Evolutionary conservation across 208 protist genomes (phyloP).

Genomic region (Acanthamoeba sp.): DNA sequence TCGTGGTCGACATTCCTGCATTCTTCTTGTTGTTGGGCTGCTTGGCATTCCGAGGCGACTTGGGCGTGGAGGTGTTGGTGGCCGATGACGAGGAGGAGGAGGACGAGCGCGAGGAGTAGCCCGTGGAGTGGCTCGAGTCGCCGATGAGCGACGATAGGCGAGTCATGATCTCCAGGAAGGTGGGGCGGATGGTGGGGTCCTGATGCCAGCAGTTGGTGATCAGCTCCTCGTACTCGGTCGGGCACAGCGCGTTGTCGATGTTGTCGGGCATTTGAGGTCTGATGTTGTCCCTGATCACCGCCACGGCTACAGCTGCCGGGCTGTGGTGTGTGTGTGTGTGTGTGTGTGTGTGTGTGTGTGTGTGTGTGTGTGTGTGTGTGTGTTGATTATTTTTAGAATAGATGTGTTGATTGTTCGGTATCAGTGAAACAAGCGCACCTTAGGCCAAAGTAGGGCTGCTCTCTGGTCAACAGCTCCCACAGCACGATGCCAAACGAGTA

Average conservation of each 20-base stretch:
- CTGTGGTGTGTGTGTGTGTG: too few relatives aligned
- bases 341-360: too few relatives aligned
- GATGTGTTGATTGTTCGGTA: background rate
- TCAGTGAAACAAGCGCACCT: background rate
- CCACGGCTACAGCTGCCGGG: conserved; percentile 44
- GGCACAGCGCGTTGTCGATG: background rate
- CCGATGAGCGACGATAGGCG: background rate
- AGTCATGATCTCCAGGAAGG: conserved; percentile 66
- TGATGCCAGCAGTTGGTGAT: conserved; percentile 43
- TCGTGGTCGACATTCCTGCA: background rate
- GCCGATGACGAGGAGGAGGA: background rate
- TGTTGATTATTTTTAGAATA: too few relatives aligned
- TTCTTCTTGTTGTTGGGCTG: background rate
- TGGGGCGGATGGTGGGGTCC: conserved; percentile 41
- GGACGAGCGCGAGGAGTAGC: background rate
- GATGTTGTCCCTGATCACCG: conserved; percentile 10
- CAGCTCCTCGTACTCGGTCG: conserved; percentile 30
- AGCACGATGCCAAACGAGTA: conserved; percentile 62
- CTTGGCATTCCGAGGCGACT: background rate
- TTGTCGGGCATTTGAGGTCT: background rate
- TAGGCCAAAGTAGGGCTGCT: conserved; percentile 50
- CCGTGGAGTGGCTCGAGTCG: background rate
- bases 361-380: too few relatives aligned
- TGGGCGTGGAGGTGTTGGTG: background rate
- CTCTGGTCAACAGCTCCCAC: conserved; percentile 11